Percentiles rank a stretch among this genome's conserved stretches.
Evolutionary conservation across 2,329 filamentous ascomycete species (phyloP).

Genomic region (Neofusicoccum cordaticola): DNA sequence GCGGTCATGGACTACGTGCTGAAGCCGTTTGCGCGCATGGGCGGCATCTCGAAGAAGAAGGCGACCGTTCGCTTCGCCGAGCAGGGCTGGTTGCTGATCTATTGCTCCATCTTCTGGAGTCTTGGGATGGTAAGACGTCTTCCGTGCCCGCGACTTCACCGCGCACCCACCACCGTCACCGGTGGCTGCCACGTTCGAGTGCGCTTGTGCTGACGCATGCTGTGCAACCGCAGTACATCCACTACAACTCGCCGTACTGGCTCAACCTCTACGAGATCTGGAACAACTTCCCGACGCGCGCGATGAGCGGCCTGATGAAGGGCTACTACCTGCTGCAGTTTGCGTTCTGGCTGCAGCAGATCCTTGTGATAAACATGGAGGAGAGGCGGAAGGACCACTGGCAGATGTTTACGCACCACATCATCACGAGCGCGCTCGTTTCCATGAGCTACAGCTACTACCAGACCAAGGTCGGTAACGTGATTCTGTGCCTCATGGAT

Average conservation of each 20-base stretch:
- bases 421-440: constrained; percentile 81
- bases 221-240: constrained; percentile 64
- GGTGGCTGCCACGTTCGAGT: background rate
- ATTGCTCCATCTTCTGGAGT: constrained; percentile 78
- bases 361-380: constrained; percentile 91
- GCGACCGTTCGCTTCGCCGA: constrained; percentile 81
- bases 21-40: constrained; percentile 68
- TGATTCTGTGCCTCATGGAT: constrained; percentile 91
- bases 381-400: constrained; percentile 90
- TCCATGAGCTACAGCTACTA: constrained; percentile 82
- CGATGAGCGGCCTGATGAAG: constrained; percentile 73
- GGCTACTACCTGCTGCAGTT: constrained; percentile 87
- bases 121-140: constrained; percentile 66
- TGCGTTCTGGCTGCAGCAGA: constrained; percentile 91
- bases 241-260: constrained; percentile 74
- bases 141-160: background rate
- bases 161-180: background rate
- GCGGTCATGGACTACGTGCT: constrained; percentile 84
- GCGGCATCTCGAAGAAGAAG: constrained; percentile 75
- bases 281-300: constrained; percentile 78
- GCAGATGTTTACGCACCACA: constrained; percentile 94
- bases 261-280: constrained; percentile 75
- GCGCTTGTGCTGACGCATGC: constrained; percentile 5
- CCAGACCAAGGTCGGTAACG: constrained; percentile 80
- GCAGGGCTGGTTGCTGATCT: constrained; percentile 86